phyloP scores from a whole-genome alignment of 2,329 filamentous ascomycete genomes.

The Samsoniella hepiali region DNA sequence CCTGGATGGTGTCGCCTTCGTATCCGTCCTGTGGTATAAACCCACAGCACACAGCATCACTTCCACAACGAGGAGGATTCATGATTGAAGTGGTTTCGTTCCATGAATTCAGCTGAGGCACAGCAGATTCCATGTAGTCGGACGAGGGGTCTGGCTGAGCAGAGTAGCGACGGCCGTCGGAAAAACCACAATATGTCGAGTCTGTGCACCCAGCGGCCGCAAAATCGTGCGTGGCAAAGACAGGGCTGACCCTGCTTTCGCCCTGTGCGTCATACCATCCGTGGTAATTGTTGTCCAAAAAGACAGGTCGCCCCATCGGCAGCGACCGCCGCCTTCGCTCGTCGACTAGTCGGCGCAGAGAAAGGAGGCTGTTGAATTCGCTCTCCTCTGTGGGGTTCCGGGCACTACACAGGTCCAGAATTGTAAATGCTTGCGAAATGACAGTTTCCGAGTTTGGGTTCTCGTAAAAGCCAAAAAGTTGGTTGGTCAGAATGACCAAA shows the following conservation, averaged over 20 bases:
- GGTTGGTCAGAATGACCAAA: slow-evolving; percentile 54
- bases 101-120: not conserved
- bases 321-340: not conserved
- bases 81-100: not conserved
- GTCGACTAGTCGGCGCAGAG: not conserved
- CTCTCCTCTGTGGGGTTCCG: not conserved
- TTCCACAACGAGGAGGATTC: not conserved
- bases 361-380: slow-evolving; percentile 3
- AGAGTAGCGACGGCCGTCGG: slow-evolving; percentile 5
- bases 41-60: not conserved
- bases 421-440: slow-evolving; percentile 31
- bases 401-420: not conserved
- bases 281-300: not conserved
- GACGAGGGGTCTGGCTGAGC: not conserved
- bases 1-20: not conserved
- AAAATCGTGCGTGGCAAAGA: not conserved
- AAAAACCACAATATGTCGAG: not conserved
- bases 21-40: slow-evolving; percentile 3
- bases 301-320: not conserved
- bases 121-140: not conserved
- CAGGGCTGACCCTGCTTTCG: not conserved
- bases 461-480: slow-evolving; percentile 49
- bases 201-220: not conserved
- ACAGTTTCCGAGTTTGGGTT: slow-evolving; percentile 40
- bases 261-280: not conserved